Evolutionary conservation across 2,329 filamentous ascomycete genomes (phyloP), one percentile per base, ranked within the genome.

Genomic region (Fusarium nisikadoi): DNA sequence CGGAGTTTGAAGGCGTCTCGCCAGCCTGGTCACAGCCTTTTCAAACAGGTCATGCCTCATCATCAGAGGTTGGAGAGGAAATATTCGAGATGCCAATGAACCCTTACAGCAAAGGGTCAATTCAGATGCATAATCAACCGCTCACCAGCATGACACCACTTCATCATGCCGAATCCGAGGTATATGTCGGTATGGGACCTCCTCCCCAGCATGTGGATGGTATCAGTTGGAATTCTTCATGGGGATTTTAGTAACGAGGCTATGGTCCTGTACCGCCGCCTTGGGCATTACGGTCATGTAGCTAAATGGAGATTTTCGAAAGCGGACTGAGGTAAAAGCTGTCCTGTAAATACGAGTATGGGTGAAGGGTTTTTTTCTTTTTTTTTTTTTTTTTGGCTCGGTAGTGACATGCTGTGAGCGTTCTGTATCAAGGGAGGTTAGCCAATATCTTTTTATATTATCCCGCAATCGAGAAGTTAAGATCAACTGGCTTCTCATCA

Each of bases 31-130:
- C 63, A n/a, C 68, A 74, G 19, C 68, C 67, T 23, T 77, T 76
- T 31, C 75, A 70, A 12, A 66, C 68, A 35, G 62, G 63, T n/a
- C 62, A 71, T 19, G 55, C 53, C 25, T 67, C 63, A 20, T 62
- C 71, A 25, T 68, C 74, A n/a, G 74, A 77, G 14, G 62, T 55
- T 23, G 56, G 66, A 33, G 74, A 76, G 16, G 73, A 75, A 25
- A 62, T 72, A 43, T 76, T 77, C 42, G 75, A 77, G 33, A 74
- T 75, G 71, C 4, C 62, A 13, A 43, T 75, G 31, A 72, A 76
- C 20, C 60, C 62, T 10, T 70, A 72, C 29, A 56, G 29, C 20
- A 74, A 75, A 27, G 56, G 55, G 29, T 19, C 73, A 31, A 65
- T 72, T 25, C 27, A 62, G 39, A 66, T 72, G 57, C 60, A 68